These are phyloP conservation scores for Hypericum perforatum DNA, from an alignment of 345 rosid genomes.

Conservation along the genomic window DNA sequence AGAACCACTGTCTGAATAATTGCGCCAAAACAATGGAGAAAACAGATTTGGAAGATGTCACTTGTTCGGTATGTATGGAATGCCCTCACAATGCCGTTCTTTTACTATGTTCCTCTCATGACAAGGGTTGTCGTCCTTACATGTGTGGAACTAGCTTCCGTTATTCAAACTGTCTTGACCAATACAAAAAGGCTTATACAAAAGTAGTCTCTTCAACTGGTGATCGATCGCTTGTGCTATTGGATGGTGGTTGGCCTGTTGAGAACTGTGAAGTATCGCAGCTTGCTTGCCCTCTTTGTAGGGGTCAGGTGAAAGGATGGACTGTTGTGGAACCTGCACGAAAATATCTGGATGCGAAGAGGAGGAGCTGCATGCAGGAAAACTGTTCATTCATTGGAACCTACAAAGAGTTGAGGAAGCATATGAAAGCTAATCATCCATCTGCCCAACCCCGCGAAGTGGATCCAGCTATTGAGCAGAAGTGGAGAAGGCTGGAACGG, in stretches of 20 bases:
- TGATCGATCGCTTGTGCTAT: slow-evolving; percentile 20
- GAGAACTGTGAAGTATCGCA: slow-evolving; percentile 49
- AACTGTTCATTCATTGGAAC: slow-evolving; percentile 61
- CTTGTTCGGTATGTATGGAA: slow-evolving; percentile 96
- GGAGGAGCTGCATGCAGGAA: slow-evolving; percentile 93
- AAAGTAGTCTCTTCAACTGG: slow-evolving; percentile 38
- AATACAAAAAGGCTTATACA: slow-evolving; percentile 74
- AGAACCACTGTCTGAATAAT: slow-evolving; percentile 29
- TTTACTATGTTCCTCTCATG: slow-evolving; percentile 91
- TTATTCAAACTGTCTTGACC: slow-evolving; percentile 89
- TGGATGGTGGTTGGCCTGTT: slow-evolving; percentile 24
- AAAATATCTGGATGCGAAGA: slow-evolving; percentile 56
- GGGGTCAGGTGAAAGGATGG: slow-evolving; percentile 98
- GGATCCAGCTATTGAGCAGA: slow-evolving; percentile 74
- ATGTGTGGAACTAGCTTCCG: slow-evolving; percentile 99
- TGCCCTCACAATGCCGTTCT: slow-evolving; percentile 96
- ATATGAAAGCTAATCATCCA: slow-evolving; percentile 74
- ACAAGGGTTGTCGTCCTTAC: slow-evolving; percentile 94
- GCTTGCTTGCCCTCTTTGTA: slow-evolving; percentile 86
- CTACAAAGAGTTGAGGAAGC: slow-evolving; percentile 86
- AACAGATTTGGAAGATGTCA: slow-evolving; percentile 78
- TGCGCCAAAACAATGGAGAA: slow-evolving; percentile 45
- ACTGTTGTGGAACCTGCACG: slow-evolving; percentile 88
- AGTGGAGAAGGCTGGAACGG: slow-evolving; percentile 69
- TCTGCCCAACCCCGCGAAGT: slow-evolving; percentile 66